Conservation (phyloP, 306 rosid species). For the Luffa aegyptiaca region DNA sequence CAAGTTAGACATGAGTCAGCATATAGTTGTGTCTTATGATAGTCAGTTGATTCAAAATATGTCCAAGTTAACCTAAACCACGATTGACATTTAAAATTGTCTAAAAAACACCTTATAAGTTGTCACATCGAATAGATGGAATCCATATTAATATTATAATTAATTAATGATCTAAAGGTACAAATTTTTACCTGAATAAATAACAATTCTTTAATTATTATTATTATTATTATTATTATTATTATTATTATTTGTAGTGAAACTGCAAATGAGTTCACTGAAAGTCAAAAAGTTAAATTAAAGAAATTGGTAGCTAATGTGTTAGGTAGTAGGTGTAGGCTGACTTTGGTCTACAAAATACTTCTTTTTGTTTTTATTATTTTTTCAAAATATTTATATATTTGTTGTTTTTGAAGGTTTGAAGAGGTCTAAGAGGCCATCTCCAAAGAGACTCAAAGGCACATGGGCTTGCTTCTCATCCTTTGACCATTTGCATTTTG, state of each 20-base stretch:
- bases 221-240: no score
- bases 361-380: background rate
- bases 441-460: background rate
- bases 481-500: background rate
- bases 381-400: background rate
- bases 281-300: background rate
- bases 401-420: background rate
- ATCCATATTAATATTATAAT: background rate
- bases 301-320: background rate
- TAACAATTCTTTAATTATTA: background rate
- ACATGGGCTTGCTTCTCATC: slow-evolving; percentile 1
- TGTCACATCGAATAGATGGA: no score
- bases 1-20: background rate
- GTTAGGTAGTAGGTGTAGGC: background rate
- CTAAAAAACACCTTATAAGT: no score
- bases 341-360: background rate
- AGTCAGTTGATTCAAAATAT: background rate
- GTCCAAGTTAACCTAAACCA: background rate
- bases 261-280: background rate
- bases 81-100: no score
- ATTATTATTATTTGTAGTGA: background rate
- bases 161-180: background rate
- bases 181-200: background rate
- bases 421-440: background rate
- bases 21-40: background rate